Evolutionary conservation across 2,329 filamentous ascomycete species (phyloP).

Genomic region (Aspergillus flavus): DNA sequence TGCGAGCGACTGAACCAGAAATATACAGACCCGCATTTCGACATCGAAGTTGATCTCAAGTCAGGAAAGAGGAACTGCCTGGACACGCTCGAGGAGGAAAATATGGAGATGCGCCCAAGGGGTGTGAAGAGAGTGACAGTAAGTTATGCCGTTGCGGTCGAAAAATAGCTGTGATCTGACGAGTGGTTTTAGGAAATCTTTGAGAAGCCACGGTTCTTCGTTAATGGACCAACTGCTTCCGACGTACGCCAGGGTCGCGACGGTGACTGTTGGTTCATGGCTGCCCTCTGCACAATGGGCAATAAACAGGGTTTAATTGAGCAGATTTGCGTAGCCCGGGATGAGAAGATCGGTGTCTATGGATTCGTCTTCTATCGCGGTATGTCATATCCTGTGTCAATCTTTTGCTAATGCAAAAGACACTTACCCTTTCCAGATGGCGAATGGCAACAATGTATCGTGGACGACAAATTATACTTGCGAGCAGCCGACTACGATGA

Average conservation of each 20-base stretch:
- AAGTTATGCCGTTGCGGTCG: slow-evolving; percentile 17
- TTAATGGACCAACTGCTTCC: slow-evolving; percentile 73
- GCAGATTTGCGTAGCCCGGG: slow-evolving; percentile 70
- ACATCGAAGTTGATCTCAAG: slow-evolving; percentile 77
- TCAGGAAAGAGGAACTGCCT: slow-evolving; percentile 55
- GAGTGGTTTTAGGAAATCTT: slow-evolving; percentile 66
- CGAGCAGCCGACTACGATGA: slow-evolving; percentile 82
- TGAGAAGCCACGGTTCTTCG: slow-evolving; percentile 73
- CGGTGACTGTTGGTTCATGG: slow-evolving; percentile 86
- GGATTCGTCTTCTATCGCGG: slow-evolving; percentile 81
- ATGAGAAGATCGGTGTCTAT: slow-evolving; percentile 76
- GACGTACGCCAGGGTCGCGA: slow-evolving; percentile 78
- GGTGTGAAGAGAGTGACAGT: slow-evolving; percentile 72
- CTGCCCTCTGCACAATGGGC: slow-evolving; percentile 74
- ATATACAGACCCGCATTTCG: slow-evolving; percentile 84
- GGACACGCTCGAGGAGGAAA: slow-evolving; percentile 46
- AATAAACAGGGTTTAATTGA: slow-evolving; percentile 74
- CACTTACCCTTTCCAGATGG: slow-evolving; percentile 59
- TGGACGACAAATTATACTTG: slow-evolving; percentile 88
- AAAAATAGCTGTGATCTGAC: neutral
- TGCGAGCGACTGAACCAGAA: slow-evolving; percentile 80
- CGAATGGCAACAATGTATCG: slow-evolving; percentile 88
- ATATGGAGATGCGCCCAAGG: slow-evolving; percentile 59
- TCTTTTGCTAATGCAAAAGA: neutral
- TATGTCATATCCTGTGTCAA: slow-evolving; percentile 27